Evolutionary conservation across 192 early-diverging fungal genomes (phyloP), one percentile per base, ranked within the genome.

Genomic region (Backusella tuberculispora): DNA sequence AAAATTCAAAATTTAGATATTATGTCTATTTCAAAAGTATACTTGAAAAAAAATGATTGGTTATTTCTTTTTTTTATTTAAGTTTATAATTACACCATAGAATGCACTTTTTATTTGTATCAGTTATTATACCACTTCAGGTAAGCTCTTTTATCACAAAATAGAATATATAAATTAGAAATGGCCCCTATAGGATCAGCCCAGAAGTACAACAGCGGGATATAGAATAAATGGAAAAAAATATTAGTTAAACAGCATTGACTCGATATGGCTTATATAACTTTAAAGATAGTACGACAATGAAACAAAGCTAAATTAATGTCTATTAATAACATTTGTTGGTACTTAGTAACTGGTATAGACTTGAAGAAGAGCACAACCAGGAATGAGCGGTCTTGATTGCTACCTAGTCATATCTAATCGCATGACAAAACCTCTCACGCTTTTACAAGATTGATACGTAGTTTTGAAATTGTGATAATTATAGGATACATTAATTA

Each of bases 251-350:
- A 50, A 50, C 48, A 6, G 48, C 17, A 21, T 50, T 50, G 48
- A 21, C 19, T 1, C 14, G 19, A 50, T 50, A 50, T n/a, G 48
- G 9, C 19, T 50, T 19, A 50, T n/a, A n/a, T 50, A 50, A n/a
- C 17, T 15, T 50, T 50, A 50, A 17, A n/a, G 19, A 50, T 50
- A 50, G 48, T 50, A 19, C 48, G 17, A 50, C 48, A 50, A 19
- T 19, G 19, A 50, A 50, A 50, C 19, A n/a, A 50, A 50, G 19
- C 48, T 50, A 50, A 50, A 50, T 50, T 50, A 50, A 50, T 50
- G n/a, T 50, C 48, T 50, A 50, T n/a, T 19, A 50, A 50, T 50
- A 50, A 50, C 48, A 6, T 8, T 17, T 50, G 17, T 8, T 50
- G 48, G 48, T 50, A 21, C 48, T 50, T 50, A 19, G 9, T 50